These are phyloP conservation scores for Colletotrichum sp. DNA, from an alignment of 2,329 filamentous ascomycete genomes.

Conservation along the genomic window DNA sequence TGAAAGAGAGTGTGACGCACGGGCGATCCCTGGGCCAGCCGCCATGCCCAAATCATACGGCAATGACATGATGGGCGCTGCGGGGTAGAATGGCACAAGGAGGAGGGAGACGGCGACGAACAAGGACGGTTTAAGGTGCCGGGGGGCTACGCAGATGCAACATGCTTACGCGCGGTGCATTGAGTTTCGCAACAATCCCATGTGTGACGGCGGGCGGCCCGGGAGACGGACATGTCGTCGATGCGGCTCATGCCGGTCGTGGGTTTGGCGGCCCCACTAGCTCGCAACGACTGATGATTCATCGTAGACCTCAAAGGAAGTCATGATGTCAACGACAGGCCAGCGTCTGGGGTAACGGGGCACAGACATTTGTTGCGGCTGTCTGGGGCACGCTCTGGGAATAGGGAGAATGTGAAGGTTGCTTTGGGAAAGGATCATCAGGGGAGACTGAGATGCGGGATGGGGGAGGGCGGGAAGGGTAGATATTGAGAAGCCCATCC, in stretches of 20 bases:
- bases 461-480: background rate
- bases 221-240: background rate
- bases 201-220: background rate
- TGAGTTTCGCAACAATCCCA: background rate
- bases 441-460: background rate
- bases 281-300: conserved; percentile 11
- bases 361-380: background rate
- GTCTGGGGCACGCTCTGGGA: background rate
- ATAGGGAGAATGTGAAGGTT: background rate
- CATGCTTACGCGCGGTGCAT: background rate
- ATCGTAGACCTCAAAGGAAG: background rate
- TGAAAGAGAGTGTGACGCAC: background rate
- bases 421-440: background rate
- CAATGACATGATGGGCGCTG: background rate
- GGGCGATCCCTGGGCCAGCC: background rate
- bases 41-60: background rate
- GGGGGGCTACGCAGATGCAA: background rate
- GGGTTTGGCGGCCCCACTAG: background rate
- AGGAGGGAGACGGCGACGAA: no score
- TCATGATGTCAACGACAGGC: conserved; percentile 16
- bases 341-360: background rate
- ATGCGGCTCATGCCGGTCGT: background rate
- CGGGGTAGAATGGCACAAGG: background rate
- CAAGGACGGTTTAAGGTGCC: background rate
- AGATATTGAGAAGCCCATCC: background rate